Percentiles rank a stretch among this genome's conserved stretches.
Conservation (phyloP, 2,329 filamentous ascomycete genomes). For the Geosmithia putterillii region DNA sequence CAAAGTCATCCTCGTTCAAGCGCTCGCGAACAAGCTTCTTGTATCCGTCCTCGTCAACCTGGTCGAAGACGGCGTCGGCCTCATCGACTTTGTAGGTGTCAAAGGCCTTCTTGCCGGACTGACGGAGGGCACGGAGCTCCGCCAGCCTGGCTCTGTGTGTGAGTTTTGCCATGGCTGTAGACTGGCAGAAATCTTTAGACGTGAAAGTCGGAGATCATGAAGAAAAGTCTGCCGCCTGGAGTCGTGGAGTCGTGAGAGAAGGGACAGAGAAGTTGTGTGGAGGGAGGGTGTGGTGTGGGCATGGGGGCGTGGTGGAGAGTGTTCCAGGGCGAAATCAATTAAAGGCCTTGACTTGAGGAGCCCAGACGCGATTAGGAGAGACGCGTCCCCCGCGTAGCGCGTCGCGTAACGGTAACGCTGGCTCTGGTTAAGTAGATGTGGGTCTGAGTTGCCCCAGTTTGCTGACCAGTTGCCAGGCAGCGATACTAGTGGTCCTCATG, state of each 20-base stretch:
- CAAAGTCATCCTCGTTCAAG: slow-evolving; percentile 90
- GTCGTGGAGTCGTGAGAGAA: neutral
- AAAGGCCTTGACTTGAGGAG: neutral
- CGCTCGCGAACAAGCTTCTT: slow-evolving; percentile 88
- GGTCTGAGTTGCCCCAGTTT: no score
- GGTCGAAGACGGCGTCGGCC: slow-evolving; percentile 78
- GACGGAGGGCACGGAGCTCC: slow-evolving; percentile 72
- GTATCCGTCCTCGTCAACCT: slow-evolving; percentile 93
- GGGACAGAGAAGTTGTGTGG: neutral
- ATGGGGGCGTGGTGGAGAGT: neutral
- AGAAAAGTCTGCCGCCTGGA: neutral
- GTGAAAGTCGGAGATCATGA: neutral
- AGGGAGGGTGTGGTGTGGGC: neutral
- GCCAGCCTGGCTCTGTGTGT: slow-evolving; percentile 45
- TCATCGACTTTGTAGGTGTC: slow-evolving; percentile 80
- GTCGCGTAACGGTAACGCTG: slow-evolving; percentile 1
- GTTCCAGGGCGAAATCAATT: slow-evolving; percentile 1
- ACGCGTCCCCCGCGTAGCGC: slow-evolving; percentile 4
- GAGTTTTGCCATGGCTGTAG: slow-evolving; percentile 20
- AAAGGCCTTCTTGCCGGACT: slow-evolving; percentile 83
- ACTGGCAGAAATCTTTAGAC: neutral
- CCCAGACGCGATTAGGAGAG: slow-evolving; percentile 1
- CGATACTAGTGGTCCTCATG: no score
- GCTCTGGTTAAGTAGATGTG: neutral
- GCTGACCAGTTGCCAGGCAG: no score